Conservation (phyloP, 148 eudicot species). For the Cornus suecica region DNA sequence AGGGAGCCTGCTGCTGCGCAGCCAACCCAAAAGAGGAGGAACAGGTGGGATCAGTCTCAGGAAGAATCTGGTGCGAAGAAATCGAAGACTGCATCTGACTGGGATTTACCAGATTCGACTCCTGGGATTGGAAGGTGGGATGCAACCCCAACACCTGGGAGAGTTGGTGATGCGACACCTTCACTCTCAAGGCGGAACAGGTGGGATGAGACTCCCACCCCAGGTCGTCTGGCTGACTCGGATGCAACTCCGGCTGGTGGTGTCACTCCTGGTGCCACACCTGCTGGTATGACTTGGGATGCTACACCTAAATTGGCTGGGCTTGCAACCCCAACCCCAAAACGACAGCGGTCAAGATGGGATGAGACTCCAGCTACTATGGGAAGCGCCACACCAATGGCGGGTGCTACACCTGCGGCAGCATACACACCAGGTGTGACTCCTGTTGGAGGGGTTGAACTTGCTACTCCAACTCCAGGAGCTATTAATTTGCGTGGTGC, state of each 20-base stretch:
- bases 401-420: constrained; percentile 76
- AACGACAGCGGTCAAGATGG: constrained; percentile 93
- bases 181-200: constrained; percentile 71
- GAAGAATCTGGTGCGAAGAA: constrained; percentile 61
- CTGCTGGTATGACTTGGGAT: constrained; percentile 96
- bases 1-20: constrained; percentile 35
- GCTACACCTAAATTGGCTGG: constrained; percentile 82
- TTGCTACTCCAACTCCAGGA: constrained; percentile 83
- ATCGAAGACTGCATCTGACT: constrained; percentile 72
- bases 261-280: constrained; percentile 86
- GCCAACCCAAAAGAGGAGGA: constrained; percentile 73
- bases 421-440: constrained; percentile 90
- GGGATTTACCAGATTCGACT: constrained; percentile 95
- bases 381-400: constrained; percentile 91
- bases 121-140: constrained; percentile 97
- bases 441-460: constrained; percentile 76
- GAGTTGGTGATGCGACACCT: constrained; percentile 86
- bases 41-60: constrained; percentile 90
- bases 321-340: constrained; percentile 88
- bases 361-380: constrained; percentile 96
- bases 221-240: constrained; percentile 79
- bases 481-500: constrained; percentile 69
- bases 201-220: constrained; percentile 94
- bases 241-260: constrained; percentile 93
- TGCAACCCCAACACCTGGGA: constrained; percentile 91